Percentiles rank a stretch among this genome's conserved stretches.
Evolutionary conservation across 192 early-diverging fungal genomes (phyloP).

Genomic region (Coemansia aciculifera): DNA sequence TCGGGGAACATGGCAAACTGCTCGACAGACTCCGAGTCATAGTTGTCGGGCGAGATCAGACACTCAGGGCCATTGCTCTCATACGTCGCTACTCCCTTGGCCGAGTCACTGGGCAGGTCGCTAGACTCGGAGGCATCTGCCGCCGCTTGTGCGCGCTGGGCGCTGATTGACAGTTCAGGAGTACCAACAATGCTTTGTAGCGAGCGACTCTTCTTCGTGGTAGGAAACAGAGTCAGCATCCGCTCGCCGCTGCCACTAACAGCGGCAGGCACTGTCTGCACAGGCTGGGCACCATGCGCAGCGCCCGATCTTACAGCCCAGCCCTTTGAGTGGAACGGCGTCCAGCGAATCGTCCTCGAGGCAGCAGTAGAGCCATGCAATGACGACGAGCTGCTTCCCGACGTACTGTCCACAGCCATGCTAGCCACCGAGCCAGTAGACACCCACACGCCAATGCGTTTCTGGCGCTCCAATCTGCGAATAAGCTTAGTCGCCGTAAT

Average conservation of each 20-base stretch:
- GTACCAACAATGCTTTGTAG: background rate
- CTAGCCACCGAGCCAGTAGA: slow-evolving; percentile 64
- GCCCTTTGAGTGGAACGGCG: slow-evolving; percentile 14
- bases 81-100: background rate
- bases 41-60: slow-evolving; percentile 20
- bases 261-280: background rate
- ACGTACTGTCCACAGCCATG: slow-evolving; percentile 76
- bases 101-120: background rate
- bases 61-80: background rate
- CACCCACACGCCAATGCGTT: slow-evolving; percentile 49
- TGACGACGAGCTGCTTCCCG: slow-evolving; percentile 8
- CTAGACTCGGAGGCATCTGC: background rate
- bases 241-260: background rate
- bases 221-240: background rate
- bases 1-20: slow-evolving; percentile 42
- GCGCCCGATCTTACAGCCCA: background rate
- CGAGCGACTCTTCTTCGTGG: background rate
- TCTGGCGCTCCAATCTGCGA: slow-evolving; percentile 63
- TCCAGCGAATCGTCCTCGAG: slow-evolving; percentile 17
- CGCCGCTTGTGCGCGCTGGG: background rate
- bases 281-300: background rate
- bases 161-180: background rate
- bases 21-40: slow-evolving; percentile 5
- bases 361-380: background rate
- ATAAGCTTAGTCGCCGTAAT: slow-evolving; percentile 83